Evolutionary conservation across 2,329 filamentous ascomycete species (phyloP).

Genomic region (Cladophialophora bantiana): DNA sequence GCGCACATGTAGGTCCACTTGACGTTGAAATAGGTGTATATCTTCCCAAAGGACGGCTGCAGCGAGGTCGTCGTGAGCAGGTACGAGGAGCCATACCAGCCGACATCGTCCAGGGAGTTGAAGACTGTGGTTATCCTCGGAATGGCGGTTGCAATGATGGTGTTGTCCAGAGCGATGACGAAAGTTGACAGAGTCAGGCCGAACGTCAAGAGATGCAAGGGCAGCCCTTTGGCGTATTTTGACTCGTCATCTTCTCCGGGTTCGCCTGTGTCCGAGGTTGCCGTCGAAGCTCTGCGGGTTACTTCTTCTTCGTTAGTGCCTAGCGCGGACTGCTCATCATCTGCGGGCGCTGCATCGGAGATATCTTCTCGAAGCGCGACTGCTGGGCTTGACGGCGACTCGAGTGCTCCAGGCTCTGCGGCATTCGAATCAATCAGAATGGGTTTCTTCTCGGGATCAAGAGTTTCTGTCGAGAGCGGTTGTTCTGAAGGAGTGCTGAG

Average conservation of each 20-base stretch:
- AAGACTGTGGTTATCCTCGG: constrained; percentile 43
- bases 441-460: constrained; percentile 18
- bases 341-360: not conserved
- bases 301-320: constrained; percentile 21
- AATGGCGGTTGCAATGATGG: constrained; percentile 43
- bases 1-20: constrained; percentile 42
- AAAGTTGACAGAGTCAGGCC: constrained; percentile 42
- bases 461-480: constrained; percentile 7
- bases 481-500: constrained; percentile 3
- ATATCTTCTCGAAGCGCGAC: constrained; percentile 1
- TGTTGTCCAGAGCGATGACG: constrained; percentile 43
- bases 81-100: constrained; percentile 43
- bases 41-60: constrained; percentile 42
- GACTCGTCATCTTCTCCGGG: constrained; percentile 39
- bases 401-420: not conserved
- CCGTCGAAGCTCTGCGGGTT: constrained; percentile 22
- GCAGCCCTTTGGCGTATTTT: constrained; percentile 38
- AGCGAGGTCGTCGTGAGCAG: constrained; percentile 42
- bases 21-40: constrained; percentile 42
- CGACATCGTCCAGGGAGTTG: constrained; percentile 42
- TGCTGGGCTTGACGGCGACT: constrained; percentile 4
- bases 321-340: constrained; percentile 10
- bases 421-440: not conserved
- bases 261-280: constrained; percentile 32
- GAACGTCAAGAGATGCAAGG: constrained; percentile 38